Conservation (phyloP, 176 grass and related monocot species). For the Guadua angustifolia region DNA sequence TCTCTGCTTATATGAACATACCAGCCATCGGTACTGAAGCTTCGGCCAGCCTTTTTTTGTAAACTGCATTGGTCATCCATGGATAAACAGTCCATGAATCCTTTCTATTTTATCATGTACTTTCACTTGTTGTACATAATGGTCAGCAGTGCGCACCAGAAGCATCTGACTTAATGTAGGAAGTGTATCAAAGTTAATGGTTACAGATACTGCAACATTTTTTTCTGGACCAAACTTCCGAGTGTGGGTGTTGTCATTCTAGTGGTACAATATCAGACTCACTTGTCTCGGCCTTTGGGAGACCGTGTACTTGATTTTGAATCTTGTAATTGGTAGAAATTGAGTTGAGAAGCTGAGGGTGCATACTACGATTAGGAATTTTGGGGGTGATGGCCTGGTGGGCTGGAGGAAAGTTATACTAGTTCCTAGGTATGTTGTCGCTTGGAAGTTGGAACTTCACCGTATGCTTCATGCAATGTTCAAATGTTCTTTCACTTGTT, state of each 20-base stretch:
- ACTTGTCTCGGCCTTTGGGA: background rate
- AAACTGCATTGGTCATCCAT: background rate
- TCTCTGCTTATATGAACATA: background rate
- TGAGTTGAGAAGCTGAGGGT: background rate
- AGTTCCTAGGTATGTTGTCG: background rate
- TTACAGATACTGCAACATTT: background rate
- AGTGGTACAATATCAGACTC: background rate
- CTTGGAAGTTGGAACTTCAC: background rate
- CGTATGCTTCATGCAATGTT: background rate
- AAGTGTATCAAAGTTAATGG: background rate
- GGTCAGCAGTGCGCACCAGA: background rate
- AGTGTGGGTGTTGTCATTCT: background rate
- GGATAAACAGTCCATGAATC: background rate
- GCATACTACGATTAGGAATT: background rate
- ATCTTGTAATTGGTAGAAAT: background rate
- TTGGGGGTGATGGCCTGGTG: background rate
- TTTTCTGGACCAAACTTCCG: background rate
- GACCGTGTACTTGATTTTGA: background rate
- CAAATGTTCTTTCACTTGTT: background rate
- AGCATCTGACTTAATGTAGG: conserved; percentile 7
- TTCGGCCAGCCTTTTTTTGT: conserved; percentile 29
- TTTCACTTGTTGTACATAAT: conserved; percentile 47
- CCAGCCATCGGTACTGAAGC: background rate
- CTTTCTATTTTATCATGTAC: conserved; percentile 11
- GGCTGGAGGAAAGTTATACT: background rate